Percentiles rank a stretch among this genome's conserved stretches.
These are phyloP conservation scores for Scedosporium dehoogii DNA, from an alignment of 2,329 filamentous ascomycete species.

Conservation along the genomic window DNA sequence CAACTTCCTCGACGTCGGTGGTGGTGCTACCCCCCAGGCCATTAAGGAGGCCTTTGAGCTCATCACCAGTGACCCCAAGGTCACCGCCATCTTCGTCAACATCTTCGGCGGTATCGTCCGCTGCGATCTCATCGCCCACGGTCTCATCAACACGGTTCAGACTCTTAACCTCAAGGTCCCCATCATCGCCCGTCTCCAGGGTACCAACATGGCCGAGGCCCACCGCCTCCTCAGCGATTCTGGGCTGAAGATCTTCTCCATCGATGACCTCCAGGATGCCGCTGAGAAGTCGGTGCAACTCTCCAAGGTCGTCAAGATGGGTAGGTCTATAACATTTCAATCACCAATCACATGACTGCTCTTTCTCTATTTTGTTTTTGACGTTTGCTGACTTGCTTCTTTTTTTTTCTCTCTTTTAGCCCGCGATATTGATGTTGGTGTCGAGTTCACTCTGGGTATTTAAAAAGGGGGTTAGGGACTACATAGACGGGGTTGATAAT, in stretches of 20 bases:
- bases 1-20: conserved; percentile 98
- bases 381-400: conserved; percentile 2
- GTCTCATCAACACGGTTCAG: conserved; percentile 89
- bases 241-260: conserved; percentile 98
- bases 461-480: conserved; percentile 34
- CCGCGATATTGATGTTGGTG: conserved; percentile 92
- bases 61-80: conserved; percentile 96
- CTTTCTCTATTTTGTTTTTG: not conserved
- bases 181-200: conserved; percentile 93
- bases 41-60: conserved; percentile 98
- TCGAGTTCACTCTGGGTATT: conserved; percentile 91
- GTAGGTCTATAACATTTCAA: conserved; percentile 37
- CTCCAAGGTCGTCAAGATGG: conserved; percentile 98
- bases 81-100: conserved; percentile 98
- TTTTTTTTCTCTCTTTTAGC: conserved; percentile 36
- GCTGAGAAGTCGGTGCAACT: conserved; percentile 98
- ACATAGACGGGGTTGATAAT: conserved; percentile 1
- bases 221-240: conserved; percentile 93
- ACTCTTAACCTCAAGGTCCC: conserved; percentile 92
- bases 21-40: conserved; percentile 90
- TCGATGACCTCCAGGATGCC: conserved; percentile 92
- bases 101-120: conserved; percentile 99
- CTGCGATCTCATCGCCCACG: conserved; percentile 94
- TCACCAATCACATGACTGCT: conserved; percentile 10
- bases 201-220: conserved; percentile 94